Base-by-base conservation (phyloP, 441 rosid genomes). In the Populus hybrid region DNA sequence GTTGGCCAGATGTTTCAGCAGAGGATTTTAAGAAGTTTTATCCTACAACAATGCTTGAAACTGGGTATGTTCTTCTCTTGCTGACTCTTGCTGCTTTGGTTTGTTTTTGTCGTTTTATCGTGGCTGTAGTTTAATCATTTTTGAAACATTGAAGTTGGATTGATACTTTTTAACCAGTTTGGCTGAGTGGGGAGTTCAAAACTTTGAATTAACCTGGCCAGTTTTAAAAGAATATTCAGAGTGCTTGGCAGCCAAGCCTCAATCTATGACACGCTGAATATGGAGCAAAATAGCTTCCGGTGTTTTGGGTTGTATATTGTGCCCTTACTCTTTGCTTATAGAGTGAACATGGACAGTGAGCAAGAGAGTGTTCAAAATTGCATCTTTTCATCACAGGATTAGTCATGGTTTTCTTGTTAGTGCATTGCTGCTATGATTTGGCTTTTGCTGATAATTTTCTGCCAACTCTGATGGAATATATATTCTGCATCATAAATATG, bases 21-120 rank as follows among this genome's bases (percentile, higher is more conserved):
- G 91, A 89, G 77, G 99, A 95, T 83, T 95, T 90, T 53, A 88
- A 82, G 76, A 91, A 73, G 79, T 95, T 91, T 80, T 95, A 95
- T 86, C 99, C 99, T 31, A 91, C 99, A 77, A 93, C 94, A 78
- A 82, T 93, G 90, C 90, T 95, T 72, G 99, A 95, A 89, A 95
- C 98, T 65, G 98, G 99, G 99, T 95, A 89, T 79, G 83, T 76
- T 33, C 73, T 75, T 69, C 82, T 66, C 72, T 68, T 35, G 70
- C 73, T 79, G 68, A 63, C 16, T 24, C 24, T 80, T 74, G 65
- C 36, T 61, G 2, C 76, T n/a, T 78, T 73, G 35, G 38, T 77
- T n/a, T 28, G 21, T 70, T 24, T 53, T 63, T 76, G 12, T 31
- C 24, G 64, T 53, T 72, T 50, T 50, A 7, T 70, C 20, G 24